Conservation (phyloP, 1,139 yeast genomes). For the Yamadazyma membranifaciens region DNA sequence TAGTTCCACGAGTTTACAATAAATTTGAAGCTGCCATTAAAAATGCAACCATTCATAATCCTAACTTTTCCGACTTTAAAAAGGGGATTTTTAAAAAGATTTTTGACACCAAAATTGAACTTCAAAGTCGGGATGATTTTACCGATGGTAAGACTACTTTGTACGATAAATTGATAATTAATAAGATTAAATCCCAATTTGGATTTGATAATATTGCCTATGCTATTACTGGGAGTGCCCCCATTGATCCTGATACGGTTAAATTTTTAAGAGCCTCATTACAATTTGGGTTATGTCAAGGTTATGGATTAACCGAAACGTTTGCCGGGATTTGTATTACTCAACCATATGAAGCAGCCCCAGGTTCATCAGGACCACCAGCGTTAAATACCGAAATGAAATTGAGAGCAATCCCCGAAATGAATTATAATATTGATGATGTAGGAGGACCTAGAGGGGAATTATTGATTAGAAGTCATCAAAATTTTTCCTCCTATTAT, state of each 20-base stretch:
- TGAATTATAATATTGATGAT: slow-evolving; percentile 33
- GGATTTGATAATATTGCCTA: slow-evolving; percentile 32
- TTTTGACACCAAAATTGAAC: slow-evolving; percentile 17
- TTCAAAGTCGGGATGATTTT: slow-evolving; percentile 12
- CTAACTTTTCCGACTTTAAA: slow-evolving; percentile 23
- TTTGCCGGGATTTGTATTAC: slow-evolving; percentile 42
- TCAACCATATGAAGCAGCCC: slow-evolving; percentile 29
- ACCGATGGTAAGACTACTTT: slow-evolving; percentile 22
- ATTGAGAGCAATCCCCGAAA: slow-evolving; percentile 37
- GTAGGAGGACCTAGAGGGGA: slow-evolving; percentile 43
- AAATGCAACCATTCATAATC: slow-evolving; percentile 41
- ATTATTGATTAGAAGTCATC: slow-evolving; percentile 39
- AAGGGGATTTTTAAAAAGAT: slow-evolving; percentile 26
- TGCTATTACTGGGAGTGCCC: slow-evolving; percentile 43
- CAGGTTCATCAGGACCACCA: slow-evolving; percentile 43
- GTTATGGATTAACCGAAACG: slow-evolving; percentile 48
- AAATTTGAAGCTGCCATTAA: slow-evolving; percentile 47
- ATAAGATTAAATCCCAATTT: slow-evolving; percentile 25
- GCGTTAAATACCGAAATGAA: slow-evolving; percentile 34
- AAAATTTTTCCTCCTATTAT: slow-evolving; percentile 36
- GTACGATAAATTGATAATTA: slow-evolving; percentile 30
- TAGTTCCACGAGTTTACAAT: slow-evolving; percentile 41
- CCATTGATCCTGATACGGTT: slow-evolving; percentile 41
- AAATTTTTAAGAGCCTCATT: slow-evolving; percentile 40
- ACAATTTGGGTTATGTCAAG: slow-evolving; percentile 40